A percentile compares a stretch with the other conserved stretches of the same genome.
These are phyloP conservation scores for Xylaria scruposa DNA, from an alignment of 495 filamentous ascomycete genomes.

Conservation along the genomic window DNA sequence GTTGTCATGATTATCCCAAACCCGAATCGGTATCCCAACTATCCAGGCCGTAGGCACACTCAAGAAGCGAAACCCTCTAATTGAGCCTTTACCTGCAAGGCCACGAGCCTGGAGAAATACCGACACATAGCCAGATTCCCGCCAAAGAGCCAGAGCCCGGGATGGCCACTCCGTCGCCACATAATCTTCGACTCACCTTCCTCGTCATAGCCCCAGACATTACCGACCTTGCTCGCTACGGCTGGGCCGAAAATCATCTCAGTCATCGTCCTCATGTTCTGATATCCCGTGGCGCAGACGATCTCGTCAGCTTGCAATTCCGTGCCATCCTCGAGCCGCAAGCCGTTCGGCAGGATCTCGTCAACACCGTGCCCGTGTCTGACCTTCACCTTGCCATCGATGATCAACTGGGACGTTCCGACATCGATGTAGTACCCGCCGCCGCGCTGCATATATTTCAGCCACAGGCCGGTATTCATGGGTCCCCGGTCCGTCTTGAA, in stretches of 20 bases:
- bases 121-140: conserved; percentile 79
- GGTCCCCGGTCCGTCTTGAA: conserved; percentile 74
- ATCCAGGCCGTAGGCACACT: background rate
- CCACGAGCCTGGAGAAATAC: conserved; percentile 73
- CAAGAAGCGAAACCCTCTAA: conserved; percentile 57
- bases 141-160: conserved; percentile 84
- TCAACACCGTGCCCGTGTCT: conserved; percentile 73
- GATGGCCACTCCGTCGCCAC: conserved; percentile 74
- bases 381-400: conserved; percentile 76
- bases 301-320: conserved; percentile 79
- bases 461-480: conserved; percentile 67
- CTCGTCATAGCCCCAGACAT: conserved; percentile 80
- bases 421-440: conserved; percentile 88
- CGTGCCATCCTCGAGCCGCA: conserved; percentile 71
- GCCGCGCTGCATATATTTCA: conserved; percentile 79
- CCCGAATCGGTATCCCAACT: too few species aligned
- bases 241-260: conserved; percentile 72
- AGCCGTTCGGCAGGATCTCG: conserved; percentile 63
- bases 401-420: conserved; percentile 73
- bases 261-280: conserved; percentile 74
- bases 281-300: conserved; percentile 82
- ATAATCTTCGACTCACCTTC: conserved; percentile 78
- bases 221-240: conserved; percentile 66
- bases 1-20: background rate
- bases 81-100: conserved; percentile 75